Conservation (phyloP, 306 rosid genomes). For the Glycyrrhiza uralensis region DNA sequence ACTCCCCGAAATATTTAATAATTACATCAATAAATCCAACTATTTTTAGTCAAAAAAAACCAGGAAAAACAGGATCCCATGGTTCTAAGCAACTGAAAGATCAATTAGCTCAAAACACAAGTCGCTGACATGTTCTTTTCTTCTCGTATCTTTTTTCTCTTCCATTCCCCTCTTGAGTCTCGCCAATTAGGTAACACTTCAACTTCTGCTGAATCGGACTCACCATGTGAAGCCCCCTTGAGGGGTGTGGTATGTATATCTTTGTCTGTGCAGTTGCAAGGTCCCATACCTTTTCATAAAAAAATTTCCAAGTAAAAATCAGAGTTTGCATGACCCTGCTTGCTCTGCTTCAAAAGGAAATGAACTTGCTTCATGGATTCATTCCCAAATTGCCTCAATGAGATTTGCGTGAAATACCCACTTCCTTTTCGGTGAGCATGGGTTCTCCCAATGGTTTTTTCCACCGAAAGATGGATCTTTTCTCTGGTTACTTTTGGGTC, state of each 20-base stretch:
- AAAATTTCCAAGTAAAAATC: slow-evolving; percentile 52
- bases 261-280: slow-evolving; percentile 33
- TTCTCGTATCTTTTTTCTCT: slow-evolving; percentile 7
- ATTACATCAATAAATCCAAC: too few species aligned
- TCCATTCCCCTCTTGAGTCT: slow-evolving; percentile 13
- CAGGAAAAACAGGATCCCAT: slow-evolving; percentile 41
- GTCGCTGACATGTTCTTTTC: slow-evolving; percentile 89
- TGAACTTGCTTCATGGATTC: slow-evolving; percentile 37
- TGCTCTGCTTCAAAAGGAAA: slow-evolving; percentile 57
- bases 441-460: slow-evolving; percentile 25
- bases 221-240: slow-evolving; percentile 27
- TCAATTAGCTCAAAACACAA: slow-evolving; percentile 33
- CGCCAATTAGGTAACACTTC: slow-evolving; percentile 63
- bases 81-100: slow-evolving; percentile 60
- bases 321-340: slow-evolving; percentile 45
- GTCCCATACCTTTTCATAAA: slow-evolving; percentile 43
- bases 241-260: background rate
- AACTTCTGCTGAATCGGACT: slow-evolving; percentile 44
- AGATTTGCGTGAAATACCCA: slow-evolving; percentile 19
- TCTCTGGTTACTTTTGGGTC: slow-evolving; percentile 32
- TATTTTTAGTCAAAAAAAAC: too few species aligned
- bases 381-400: background rate
- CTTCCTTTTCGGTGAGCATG: slow-evolving; percentile 41
- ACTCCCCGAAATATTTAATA: too few species aligned
- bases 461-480: slow-evolving; percentile 29